A percentile compares a stretch with the other conserved stretches of the same genome.
Evolutionary conservation across 2,329 filamentous ascomycete genomes (phyloP).

Genomic region (Clonostachys chloroleuca): DNA sequence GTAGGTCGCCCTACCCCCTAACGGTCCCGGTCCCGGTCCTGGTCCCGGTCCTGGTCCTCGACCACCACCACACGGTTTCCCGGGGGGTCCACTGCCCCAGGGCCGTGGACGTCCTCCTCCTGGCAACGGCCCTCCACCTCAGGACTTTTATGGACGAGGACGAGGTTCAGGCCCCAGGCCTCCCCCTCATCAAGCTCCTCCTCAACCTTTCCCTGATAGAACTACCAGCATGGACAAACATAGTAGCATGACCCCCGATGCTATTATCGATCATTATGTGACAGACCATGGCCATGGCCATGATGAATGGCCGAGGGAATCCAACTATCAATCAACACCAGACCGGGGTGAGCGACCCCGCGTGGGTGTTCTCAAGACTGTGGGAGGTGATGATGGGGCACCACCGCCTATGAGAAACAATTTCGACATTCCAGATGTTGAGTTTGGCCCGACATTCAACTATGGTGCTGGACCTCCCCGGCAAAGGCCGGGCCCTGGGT

Average conservation of each 20-base stretch:
- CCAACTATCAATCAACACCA: slow-evolving; percentile 1
- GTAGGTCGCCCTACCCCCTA: slow-evolving; percentile 18
- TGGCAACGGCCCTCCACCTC: slow-evolving; percentile 5
- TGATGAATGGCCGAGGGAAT: slow-evolving; percentile 5
- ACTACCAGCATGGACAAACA: slow-evolving; percentile 12
- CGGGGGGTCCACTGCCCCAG: slow-evolving; percentile 1
- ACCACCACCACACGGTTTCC: slow-evolving; percentile 4
- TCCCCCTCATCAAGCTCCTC: slow-evolving; percentile 11
- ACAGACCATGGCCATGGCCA: slow-evolving; percentile 16
- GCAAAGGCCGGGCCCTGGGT: slow-evolving; percentile 8
- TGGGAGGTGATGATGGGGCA: slow-evolving; percentile 48
- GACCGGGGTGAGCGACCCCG: slow-evolving; percentile 46
- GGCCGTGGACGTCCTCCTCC: not conserved
- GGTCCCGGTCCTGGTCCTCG: not conserved
- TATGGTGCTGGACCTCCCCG: slow-evolving; percentile 38
- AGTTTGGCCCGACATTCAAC: slow-evolving; percentile 83
- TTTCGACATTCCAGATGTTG: slow-evolving; percentile 67
- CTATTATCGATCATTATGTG: slow-evolving; percentile 32
- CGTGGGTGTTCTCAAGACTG: slow-evolving; percentile 75
- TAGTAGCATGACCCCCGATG: slow-evolving; percentile 24
- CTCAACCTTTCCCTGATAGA: slow-evolving; percentile 16
- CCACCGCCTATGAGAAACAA: slow-evolving; percentile 9
- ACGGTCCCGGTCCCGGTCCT: slow-evolving; percentile 11
- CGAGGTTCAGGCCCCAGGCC: slow-evolving; percentile 18
- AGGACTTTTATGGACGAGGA: not conserved